These are phyloP conservation scores for Claviceps monticola DNA, from an alignment of 2,329 filamentous ascomycete genomes.

Conservation along the genomic window DNA sequence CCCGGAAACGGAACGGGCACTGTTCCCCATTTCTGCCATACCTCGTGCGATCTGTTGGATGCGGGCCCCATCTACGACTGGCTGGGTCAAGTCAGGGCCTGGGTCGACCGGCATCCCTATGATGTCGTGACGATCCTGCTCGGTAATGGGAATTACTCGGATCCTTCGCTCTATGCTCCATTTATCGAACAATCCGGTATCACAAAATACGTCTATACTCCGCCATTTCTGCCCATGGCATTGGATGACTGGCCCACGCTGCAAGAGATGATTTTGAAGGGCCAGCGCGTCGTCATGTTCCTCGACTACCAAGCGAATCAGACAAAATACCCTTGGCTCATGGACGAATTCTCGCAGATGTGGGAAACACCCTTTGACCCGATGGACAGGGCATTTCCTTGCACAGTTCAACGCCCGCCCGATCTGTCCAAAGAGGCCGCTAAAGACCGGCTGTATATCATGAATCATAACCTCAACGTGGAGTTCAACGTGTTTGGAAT, in stretches of 20 bases:
- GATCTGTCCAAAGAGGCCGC: conserved; percentile 40
- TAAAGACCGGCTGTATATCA: conserved; percentile 57
- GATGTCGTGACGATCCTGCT: conserved; percentile 81
- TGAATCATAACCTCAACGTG: conserved; percentile 85
- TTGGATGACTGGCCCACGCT: conserved; percentile 74
- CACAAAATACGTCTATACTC: conserved; percentile 57
- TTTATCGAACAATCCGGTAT: conserved; percentile 62
- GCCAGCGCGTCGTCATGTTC: conserved; percentile 64
- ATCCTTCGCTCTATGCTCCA: conserved; percentile 46
- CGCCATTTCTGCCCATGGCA: conserved; percentile 55
- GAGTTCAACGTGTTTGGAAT: conserved; percentile 54
- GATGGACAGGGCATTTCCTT: conserved; percentile 52
- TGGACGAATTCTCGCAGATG: conserved; percentile 77
- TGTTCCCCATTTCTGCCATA: conserved; percentile 66
- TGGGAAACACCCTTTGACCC: conserved; percentile 88
- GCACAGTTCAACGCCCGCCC: conserved; percentile 63
- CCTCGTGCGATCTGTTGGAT: conserved; percentile 67
- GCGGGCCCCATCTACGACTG: conserved; percentile 65
- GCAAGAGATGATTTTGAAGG: conserved; percentile 55
- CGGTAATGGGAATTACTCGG: conserved; percentile 67
- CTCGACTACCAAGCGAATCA: conserved; percentile 80
- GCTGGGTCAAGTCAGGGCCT: conserved; percentile 52
- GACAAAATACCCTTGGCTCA: conserved; percentile 62
- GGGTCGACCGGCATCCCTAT: conserved; percentile 66
- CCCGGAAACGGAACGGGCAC: conserved; percentile 28